Evolutionary conservation across 2,329 filamentous ascomycete genomes (phyloP), one percentile per base, ranked within the genome.

Genomic region (Metarhizium anisopliae): DNA sequence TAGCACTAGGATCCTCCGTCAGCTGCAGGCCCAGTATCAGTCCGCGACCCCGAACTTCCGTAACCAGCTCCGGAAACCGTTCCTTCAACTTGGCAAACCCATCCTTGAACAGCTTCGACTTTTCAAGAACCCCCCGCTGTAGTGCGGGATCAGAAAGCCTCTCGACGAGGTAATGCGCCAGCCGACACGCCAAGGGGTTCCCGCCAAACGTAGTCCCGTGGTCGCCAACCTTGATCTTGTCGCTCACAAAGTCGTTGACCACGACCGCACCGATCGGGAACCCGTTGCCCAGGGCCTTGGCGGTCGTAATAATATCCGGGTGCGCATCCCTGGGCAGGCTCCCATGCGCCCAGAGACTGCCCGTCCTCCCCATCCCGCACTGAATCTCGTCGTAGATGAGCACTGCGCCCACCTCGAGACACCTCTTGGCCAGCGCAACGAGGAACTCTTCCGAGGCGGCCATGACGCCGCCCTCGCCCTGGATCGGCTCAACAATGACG

Each of bases 371-470:
- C 38, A 99, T 78, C 54, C 94, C 94, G 70, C 91, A 96, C 73
- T 99, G 94, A 60, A 99, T 99, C 77, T 99, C 94, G 66, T 99
- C 94, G 70, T 94, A 93, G 67, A 96, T 88, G 56, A 99, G 76
- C 3, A 97, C 83, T 2, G 93, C 92, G 53, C 90, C 90, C 36
- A 96, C 90, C 63, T 90, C 86, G 55, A 85, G 86, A 72, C 92
- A 96, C 57, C 92, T 83, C 67, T 81, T 82, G 57, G 90, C 90
- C n/a, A 99, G 81, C 1, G 90, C 88, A 29, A 84, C 70, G 29
- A 99, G 79, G 71, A 97, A 99, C 61, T 90, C 89, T 3, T 88
- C 83, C 0, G 81, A 86, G 3, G 90, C 94, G 11, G 89, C 84
- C 63, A 93, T 87, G 53, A 99, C 87, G 61, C 94, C 94, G 16